These are phyloP conservation scores for Penicillium sp. DNA, from an alignment of 2,329 filamentous ascomycete species.

Conservation along the genomic window DNA sequence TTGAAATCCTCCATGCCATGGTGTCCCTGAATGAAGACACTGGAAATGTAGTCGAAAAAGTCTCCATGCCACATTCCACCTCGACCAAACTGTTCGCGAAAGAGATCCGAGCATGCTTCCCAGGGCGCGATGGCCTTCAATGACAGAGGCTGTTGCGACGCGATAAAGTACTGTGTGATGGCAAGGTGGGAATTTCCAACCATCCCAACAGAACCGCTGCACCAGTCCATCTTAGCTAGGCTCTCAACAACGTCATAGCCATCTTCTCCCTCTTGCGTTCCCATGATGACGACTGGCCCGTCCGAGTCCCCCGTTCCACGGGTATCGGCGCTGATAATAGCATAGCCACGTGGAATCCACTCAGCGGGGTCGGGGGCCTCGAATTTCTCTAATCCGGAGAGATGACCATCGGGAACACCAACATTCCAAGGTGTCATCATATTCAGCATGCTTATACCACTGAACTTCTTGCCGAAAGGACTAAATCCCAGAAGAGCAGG, in stretches of 20 bases:
- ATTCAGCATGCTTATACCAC: background rate
- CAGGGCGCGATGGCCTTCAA: background rate
- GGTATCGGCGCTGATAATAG: background rate
- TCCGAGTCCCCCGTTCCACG: background rate
- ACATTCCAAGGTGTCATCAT: background rate
- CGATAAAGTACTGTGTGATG: background rate
- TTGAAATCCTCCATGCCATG: background rate
- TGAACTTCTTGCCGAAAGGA: background rate
- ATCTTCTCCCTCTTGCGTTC: background rate
- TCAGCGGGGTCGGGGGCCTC: background rate
- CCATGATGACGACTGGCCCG: background rate
- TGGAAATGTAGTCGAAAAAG: background rate
- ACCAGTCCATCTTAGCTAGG: background rate
- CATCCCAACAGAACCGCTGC: background rate
- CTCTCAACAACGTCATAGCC: background rate
- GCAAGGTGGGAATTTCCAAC: background rate
- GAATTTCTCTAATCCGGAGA: background rate
- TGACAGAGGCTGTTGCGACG: background rate
- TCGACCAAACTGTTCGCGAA: background rate
- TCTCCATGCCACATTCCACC: background rate
- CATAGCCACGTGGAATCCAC: background rate
- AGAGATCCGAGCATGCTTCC: background rate
- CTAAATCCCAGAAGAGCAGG: background rate
- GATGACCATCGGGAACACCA: background rate
- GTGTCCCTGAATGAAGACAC: background rate